Evolutionary conservation across 768 basidiomycete genomes (phyloP).

Genomic region (Agaricus sinodeliciosus): DNA sequence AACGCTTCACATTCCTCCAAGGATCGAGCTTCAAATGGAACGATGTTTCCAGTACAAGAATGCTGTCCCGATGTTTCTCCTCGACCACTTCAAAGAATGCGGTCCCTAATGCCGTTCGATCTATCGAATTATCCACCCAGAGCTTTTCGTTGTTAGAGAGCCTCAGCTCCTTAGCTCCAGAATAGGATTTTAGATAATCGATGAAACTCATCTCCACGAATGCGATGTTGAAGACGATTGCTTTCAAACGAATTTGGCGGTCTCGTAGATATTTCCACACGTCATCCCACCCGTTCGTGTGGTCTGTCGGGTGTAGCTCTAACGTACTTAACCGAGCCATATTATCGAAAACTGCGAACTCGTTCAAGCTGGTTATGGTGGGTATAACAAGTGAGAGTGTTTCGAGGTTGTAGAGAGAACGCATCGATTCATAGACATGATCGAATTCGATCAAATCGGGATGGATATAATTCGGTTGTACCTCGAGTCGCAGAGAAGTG

Average conservation of each 20-base stretch:
- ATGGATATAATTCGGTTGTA: not conserved
- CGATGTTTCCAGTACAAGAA: not conserved
- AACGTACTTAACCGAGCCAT: not conserved
- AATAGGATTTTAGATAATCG: not conserved
- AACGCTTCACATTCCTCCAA: not conserved
- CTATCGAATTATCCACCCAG: not conserved
- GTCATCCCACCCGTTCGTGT: not conserved
- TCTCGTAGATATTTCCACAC: not conserved
- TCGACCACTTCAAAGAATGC: not conserved
- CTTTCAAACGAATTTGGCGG: not conserved
- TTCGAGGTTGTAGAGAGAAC: not conserved
- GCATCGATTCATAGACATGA: not conserved
- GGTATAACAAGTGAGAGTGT: not conserved
- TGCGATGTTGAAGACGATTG: not conserved
- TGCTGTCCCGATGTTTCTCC: not conserved
- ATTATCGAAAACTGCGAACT: not conserved
- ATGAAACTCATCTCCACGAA: not conserved
- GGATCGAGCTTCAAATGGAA: not conserved
- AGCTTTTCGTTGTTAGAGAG: not conserved
- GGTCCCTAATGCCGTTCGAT: not conserved
- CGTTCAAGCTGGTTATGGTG: not conserved
- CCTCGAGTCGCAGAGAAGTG: not conserved
- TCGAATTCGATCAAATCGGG: not conserved
- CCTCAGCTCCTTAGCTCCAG: not conserved
- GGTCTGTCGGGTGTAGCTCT: not conserved